Conservation (phyloP, 306 rosid species). For the Sindora glabra region DNA sequence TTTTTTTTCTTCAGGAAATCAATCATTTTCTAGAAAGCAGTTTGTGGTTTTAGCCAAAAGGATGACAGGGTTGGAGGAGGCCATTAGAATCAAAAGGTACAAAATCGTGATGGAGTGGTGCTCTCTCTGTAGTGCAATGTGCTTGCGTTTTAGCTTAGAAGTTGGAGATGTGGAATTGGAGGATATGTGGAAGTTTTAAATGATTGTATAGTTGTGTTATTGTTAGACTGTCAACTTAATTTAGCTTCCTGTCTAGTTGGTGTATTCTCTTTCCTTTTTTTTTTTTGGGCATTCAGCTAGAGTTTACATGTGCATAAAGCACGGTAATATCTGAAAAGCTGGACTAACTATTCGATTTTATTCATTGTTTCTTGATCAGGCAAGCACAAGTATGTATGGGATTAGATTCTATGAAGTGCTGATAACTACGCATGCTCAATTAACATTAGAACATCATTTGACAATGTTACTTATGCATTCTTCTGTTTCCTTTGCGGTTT, state of each 20-base stretch:
- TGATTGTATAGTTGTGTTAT: neutral
- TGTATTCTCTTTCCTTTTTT: too few species aligned
- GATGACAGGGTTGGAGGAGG: conserved; percentile 74
- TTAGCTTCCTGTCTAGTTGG: too few species aligned
- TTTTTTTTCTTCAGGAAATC: conserved; percentile 31
- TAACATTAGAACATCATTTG: neutral
- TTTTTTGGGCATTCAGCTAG: too few species aligned
- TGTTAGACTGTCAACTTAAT: neutral
- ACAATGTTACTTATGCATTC: neutral
- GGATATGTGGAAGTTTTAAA: neutral
- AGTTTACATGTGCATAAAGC: too few species aligned
- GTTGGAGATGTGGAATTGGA: neutral
- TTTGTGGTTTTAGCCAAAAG: conserved; percentile 45
- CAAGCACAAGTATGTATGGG: too few species aligned
- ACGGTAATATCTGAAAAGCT: too few species aligned
- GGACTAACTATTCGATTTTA: too few species aligned
- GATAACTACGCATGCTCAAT: too few species aligned
- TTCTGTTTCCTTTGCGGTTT: too few species aligned
- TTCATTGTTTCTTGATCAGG: too few species aligned
- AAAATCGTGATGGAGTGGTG: neutral
- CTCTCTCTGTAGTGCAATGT: neutral
- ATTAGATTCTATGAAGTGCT: too few species aligned
- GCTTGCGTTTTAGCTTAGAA: neutral
- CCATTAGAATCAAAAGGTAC: conserved; percentile 70
- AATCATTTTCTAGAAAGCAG: conserved; percentile 20